phyloP scores from a whole-genome alignment of 192 early-diverging fungal genomes.

The Mortierella claussenii region DNA sequence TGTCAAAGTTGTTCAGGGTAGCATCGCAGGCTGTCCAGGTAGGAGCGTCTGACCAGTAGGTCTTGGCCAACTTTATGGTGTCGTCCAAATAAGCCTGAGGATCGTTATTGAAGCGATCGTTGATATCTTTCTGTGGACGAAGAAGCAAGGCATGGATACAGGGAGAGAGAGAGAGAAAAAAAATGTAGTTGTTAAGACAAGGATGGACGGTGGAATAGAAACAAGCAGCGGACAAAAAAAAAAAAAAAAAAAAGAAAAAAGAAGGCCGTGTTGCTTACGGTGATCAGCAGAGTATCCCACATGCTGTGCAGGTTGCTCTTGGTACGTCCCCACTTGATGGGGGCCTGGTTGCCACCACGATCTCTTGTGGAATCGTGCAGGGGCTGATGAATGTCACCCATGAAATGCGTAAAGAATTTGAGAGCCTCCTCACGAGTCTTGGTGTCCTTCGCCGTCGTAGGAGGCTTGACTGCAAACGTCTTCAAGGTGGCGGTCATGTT shows the following conservation, averaged over 20 bases:
- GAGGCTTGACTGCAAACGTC: conserved; percentile 18
- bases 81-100: conserved; percentile 42
- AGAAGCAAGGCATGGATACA: not conserved
- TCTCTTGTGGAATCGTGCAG: conserved; percentile 46
- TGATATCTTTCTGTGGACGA: conserved; percentile 28
- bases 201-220: not conserved
- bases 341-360: conserved; percentile 39
- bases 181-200: not conserved
- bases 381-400: conserved; percentile 61
- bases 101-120: conserved; percentile 27
- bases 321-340: conserved; percentile 36
- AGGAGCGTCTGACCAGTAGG: conserved; percentile 21
- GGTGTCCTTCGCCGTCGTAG: conserved; percentile 8
- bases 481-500: conserved; percentile 54
- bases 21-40: conserved; percentile 37
- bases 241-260: not conserved
- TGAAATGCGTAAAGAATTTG: conserved; percentile 58
- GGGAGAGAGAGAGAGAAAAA: not conserved
- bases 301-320: conserved; percentile 49
- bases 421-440: conserved; percentile 31
- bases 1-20: not conserved
- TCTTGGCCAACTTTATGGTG: conserved; percentile 20
- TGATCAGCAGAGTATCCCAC: conserved; percentile 50
- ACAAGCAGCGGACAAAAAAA: not conserved
- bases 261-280: conserved; percentile 14